Evolutionary conservation across 495 filamentous ascomycete species (phyloP).

Genomic region (Monascus purpureus): DNA sequence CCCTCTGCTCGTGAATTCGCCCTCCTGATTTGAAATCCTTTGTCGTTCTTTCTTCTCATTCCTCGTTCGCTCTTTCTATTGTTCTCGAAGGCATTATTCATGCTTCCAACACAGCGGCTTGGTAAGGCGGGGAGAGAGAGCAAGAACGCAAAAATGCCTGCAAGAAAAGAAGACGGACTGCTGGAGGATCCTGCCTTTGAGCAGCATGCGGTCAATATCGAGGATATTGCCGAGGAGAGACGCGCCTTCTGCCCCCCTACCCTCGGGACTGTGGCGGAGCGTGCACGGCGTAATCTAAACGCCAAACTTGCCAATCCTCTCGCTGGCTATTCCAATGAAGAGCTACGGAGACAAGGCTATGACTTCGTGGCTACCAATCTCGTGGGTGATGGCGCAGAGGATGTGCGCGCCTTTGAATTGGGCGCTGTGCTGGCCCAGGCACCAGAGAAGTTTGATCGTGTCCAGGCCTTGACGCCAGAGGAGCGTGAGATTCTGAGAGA

Average conservation of each 20-base stretch:
- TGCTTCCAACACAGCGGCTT: too few relatives aligned
- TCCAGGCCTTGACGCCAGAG: constrained; percentile 39
- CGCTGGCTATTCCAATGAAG: constrained; percentile 42
- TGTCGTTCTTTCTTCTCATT: too few relatives aligned
- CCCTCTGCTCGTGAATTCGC: too few relatives aligned
- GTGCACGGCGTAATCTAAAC: constrained; percentile 36
- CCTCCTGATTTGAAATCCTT: too few relatives aligned
- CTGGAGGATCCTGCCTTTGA: constrained; percentile 3
- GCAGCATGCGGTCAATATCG: constrained; percentile 5
- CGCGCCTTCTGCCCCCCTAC: constrained; percentile 12
- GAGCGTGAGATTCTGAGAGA: constrained; percentile 45
- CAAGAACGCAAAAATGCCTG: too few relatives aligned
- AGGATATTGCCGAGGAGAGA: constrained; percentile 4
- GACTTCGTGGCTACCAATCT: constrained; percentile 50
- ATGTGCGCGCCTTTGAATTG: constrained; percentile 55
- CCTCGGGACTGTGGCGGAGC: constrained; percentile 31
- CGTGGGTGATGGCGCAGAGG: constrained; percentile 43
- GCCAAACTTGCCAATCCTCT: constrained; percentile 61
- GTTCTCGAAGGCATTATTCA: too few relatives aligned
- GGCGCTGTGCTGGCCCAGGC: constrained; percentile 59
- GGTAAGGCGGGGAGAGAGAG: too few relatives aligned
- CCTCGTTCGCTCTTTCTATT: too few relatives aligned
- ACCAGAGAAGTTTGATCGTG: constrained; percentile 35
- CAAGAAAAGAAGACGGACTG: constrained; percentile 5
- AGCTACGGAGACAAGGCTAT: constrained; percentile 48